Conservation (phyloP, 2,329 filamentous ascomycete genomes). For the Metarhizium sp. region DNA sequence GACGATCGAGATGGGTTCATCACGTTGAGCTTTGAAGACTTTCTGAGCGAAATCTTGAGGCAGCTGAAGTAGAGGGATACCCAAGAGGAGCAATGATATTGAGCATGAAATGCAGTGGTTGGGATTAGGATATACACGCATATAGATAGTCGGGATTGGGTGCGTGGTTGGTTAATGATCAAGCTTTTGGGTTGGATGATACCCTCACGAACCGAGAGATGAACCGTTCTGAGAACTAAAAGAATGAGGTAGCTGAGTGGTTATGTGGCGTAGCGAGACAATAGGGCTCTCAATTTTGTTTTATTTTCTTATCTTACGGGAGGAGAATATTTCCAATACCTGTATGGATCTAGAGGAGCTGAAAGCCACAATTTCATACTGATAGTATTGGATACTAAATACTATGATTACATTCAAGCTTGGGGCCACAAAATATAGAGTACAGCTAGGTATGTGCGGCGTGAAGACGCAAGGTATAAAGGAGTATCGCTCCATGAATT, state of each 20-base stretch:
- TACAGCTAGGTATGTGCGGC: not conserved
- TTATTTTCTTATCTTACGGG: too few species aligned
- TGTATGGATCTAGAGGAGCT: too few species aligned
- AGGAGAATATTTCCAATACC: too few species aligned
- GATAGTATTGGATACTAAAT: not conserved
- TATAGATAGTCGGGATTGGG: not conserved
- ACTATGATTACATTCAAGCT: not conserved
- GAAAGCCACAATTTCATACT: not conserved
- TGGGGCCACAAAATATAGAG: not conserved
- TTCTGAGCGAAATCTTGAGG: conserved; percentile 59
- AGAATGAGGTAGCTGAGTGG: not conserved
- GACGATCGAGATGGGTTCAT: conserved; percentile 93
- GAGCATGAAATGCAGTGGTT: not conserved
- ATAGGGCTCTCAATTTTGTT: not conserved
- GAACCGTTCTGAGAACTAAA: not conserved
- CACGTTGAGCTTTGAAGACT: conserved; percentile 74
- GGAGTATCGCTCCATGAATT: not conserved
- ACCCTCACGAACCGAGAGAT: conserved; percentile 2
- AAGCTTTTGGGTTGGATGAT: conserved; percentile 5
- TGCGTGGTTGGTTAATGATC: not conserved
- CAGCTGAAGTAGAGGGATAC: conserved; percentile 41
- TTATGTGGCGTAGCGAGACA: not conserved
- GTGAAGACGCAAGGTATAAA: not conserved
- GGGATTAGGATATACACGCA: not conserved
- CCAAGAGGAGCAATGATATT: not conserved